Conservation (phyloP, 1,284 basidiomycete genomes). For the Puccinia horiana region DNA sequence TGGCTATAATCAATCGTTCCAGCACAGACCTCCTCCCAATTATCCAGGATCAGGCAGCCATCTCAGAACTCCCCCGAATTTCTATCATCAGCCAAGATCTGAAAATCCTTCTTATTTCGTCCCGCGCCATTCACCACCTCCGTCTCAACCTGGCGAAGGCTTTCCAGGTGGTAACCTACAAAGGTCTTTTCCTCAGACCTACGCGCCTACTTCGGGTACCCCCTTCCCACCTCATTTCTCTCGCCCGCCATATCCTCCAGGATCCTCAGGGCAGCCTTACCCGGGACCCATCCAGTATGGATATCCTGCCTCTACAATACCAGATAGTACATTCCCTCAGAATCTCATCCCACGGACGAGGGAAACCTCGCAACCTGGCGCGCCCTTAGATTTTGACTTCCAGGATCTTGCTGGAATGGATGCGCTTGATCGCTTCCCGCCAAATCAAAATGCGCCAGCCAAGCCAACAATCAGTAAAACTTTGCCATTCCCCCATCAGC, state of each 20-base stretch:
- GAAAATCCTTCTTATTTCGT: background rate
- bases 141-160: background rate
- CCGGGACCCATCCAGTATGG: background rate
- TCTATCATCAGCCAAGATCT: background rate
- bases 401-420: slow-evolving; percentile 19
- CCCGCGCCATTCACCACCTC: background rate
- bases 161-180: background rate
- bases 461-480: too few species aligned
- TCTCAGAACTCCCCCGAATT: background rate
- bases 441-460: background rate
- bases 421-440: background rate
- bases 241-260: background rate
- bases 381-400: slow-evolving; percentile 3
- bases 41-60: background rate
- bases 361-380: background rate
- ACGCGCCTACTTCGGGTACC: background rate
- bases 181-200: background rate
- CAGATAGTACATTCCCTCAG: background rate
- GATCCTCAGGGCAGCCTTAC: background rate
- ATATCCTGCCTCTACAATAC: background rate
- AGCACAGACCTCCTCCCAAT: background rate
- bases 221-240: background rate
- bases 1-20: background rate
- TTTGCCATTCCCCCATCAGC: background rate
- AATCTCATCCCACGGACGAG: background rate